phyloP scores from a whole-genome alignment of 257 asterid genomes.

The Solanum gracilifrons region DNA sequence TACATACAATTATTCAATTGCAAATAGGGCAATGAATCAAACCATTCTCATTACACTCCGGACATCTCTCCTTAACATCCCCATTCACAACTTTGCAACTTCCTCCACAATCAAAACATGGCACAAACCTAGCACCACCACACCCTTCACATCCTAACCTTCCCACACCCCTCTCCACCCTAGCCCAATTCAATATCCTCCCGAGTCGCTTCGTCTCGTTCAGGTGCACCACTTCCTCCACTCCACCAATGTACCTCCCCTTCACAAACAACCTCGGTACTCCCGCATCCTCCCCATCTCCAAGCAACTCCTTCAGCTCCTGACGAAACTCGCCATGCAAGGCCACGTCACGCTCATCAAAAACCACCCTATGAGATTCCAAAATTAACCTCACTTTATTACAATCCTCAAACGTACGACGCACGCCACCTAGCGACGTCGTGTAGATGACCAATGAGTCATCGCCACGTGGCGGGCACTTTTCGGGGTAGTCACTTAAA shows the following conservation, averaged over 20 bases:
- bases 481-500: slow-evolving; percentile 54
- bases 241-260: slow-evolving; percentile 86
- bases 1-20: background rate
- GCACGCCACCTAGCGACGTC: slow-evolving; percentile 79
- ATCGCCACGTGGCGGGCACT: slow-evolving; percentile 67
- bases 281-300: slow-evolving; percentile 34
- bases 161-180: slow-evolving; percentile 81
- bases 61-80: slow-evolving; percentile 25
- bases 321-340: slow-evolving; percentile 50
- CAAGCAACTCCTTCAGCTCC: slow-evolving; percentile 52
- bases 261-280: slow-evolving; percentile 86
- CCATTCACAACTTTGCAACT: slow-evolving; percentile 58
- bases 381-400: slow-evolving; percentile 46
- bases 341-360: slow-evolving; percentile 81
- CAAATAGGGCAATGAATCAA: slow-evolving; percentile 29
- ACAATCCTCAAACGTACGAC: slow-evolving; percentile 81
- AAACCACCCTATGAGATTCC: slow-evolving; percentile 66
- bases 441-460: slow-evolving; percentile 78
- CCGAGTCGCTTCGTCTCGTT: slow-evolving; percentile 64
- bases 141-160: slow-evolving; percentile 79
- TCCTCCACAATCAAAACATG: slow-evolving; percentile 78
- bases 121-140: slow-evolving; percentile 86
- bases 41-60: slow-evolving; percentile 33
- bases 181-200: slow-evolving; percentile 66
- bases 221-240: slow-evolving; percentile 57